Base-by-base conservation (phyloP, 1,284 basidiomycete species). In the Gomphus sp. region DNA sequence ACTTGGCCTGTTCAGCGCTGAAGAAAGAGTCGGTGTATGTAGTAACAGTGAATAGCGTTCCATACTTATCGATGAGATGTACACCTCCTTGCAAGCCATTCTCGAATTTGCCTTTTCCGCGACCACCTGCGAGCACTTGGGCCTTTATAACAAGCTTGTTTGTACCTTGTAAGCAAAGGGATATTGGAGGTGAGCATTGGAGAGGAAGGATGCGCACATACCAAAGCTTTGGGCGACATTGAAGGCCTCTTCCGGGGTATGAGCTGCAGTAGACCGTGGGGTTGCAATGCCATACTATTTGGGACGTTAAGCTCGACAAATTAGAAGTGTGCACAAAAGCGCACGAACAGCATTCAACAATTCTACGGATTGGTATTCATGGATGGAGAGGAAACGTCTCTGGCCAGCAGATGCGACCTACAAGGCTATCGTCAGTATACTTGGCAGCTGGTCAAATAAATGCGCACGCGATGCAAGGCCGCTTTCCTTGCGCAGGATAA, bases 41-140 rank as follows among this genome's bases (percentile, higher is more conserved):
- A 50, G 55, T 28, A 48, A 52, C 56, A 55, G 61, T 56, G 55
- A 48, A 62, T 62, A 25, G 68, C 31, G 33, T 41, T 39, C 72
- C 83, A 66, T 73, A 95, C 92, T 83, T 90, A 70, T 92, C 82
- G 64, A 98, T 84, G 78, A 93, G 85, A 73, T 99, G 97, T 25
- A 99, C 97, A 77, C 97, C 97, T 60, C 97, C 96, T 74, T 98
- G 88, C 70, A 98, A 85, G 36, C 97, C 97, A 70, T 85, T 93
- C 76, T 96, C 88, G 69, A 99, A 99, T 70, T 92, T 89, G 59
- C 97, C 97, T 81, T 99, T 99, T 66, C 97, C 97, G 71, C 97
- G 87, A 67, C 97, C 97, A 70, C 97, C 97, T 64, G 97, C 97
- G 61, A 99, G 87, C 9, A 99, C 97, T 74, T 99, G 97, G 31